phyloP scores from a whole-genome alignment of 2,329 filamentous ascomycete genomes.

The Drechslerella dactyloides region DNA sequence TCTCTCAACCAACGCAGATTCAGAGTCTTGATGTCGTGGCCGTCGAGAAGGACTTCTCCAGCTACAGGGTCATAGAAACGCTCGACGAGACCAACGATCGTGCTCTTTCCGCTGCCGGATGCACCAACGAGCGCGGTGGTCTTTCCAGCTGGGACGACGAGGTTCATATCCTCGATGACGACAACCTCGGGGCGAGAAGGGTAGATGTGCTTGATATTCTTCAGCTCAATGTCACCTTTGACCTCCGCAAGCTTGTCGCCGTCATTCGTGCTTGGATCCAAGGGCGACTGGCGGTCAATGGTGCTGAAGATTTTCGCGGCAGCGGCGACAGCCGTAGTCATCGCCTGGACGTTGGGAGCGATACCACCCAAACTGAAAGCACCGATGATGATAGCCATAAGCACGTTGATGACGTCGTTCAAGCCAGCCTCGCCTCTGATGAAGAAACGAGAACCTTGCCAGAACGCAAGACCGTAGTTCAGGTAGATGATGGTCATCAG shows the following conservation, averaged over 20 bases:
- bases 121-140: constrained; percentile 92
- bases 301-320: constrained; percentile 91
- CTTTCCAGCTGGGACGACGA: constrained; percentile 84
- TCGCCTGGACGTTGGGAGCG: constrained; percentile 83
- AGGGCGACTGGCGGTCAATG: constrained; percentile 83
- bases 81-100: constrained; percentile 89
- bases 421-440: constrained; percentile 70
- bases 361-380: constrained; percentile 80
- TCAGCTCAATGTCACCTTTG: constrained; percentile 78
- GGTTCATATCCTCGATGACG: constrained; percentile 82
- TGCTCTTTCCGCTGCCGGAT: constrained; percentile 92
- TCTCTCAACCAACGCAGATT: constrained; percentile 91
- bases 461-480: constrained; percentile 80
- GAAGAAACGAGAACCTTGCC: constrained; percentile 80
- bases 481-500: constrained; percentile 76
- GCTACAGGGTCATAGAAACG: constrained; percentile 90
- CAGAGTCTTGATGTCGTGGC: constrained; percentile 76
- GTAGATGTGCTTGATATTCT: constrained; percentile 88
- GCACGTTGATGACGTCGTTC: constrained; percentile 77
- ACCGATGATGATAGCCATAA: constrained; percentile 90
- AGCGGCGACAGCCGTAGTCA: constrained; percentile 80
- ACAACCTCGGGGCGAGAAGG: constrained; percentile 88
- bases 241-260: constrained; percentile 77
- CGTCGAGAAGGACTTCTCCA: constrained; percentile 80
- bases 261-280: constrained; percentile 74